Base-by-base conservation (phyloP, 805 yeast species). In the Blastobotrys terrestris region DNA sequence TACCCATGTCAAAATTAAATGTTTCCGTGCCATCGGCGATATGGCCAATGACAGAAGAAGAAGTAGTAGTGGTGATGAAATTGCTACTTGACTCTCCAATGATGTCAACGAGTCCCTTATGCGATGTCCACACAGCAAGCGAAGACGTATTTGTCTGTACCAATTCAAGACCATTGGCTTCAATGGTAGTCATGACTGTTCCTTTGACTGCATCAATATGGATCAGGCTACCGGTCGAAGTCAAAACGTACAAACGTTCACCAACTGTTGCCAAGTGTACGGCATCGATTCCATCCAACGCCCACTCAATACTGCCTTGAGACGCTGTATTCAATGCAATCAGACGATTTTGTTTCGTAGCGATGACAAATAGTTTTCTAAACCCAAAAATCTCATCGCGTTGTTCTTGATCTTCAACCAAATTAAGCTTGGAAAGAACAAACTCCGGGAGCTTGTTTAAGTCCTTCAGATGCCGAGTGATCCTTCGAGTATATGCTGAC, bases 1-100 rank as follows among this genome's bases (percentile, higher is more conserved):
- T 53, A 1, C 58, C 58, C 2, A 69, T 55, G 11, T 58, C 53
- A 48, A 69, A 69, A 15, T 57, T 61, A 79, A 80, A 78, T 0
- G 79, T 74, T 6, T 64, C 54, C 2, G 54, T 44, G 14, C 46
- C 44, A 8, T 60, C 60, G 15, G 55, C 53, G 8, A 7, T 11
- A 42, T 50, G 56, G 20, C 67, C 64, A 19, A 51, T 53, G 3
- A 60, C 52, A 21, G 44, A 14, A 31, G 53, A 26, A 2, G 41
- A 56, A n/a, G 21, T 39, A 11, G 44, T 50, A 42, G 52, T 46
- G 8, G 59, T 42, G 18, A 58, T 52, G 53, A 52, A 62, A 8
- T 54, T 39, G 41, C 49, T 18, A 3, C 26, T 16, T 16, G 22
- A 31, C 3, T 21, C 48, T 14, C 22, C 43, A 18, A 11, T 51